Evolutionary conservation across 352 stramenopile genomes (phyloP).

Genomic region (Pythium grandisporangium): DNA sequence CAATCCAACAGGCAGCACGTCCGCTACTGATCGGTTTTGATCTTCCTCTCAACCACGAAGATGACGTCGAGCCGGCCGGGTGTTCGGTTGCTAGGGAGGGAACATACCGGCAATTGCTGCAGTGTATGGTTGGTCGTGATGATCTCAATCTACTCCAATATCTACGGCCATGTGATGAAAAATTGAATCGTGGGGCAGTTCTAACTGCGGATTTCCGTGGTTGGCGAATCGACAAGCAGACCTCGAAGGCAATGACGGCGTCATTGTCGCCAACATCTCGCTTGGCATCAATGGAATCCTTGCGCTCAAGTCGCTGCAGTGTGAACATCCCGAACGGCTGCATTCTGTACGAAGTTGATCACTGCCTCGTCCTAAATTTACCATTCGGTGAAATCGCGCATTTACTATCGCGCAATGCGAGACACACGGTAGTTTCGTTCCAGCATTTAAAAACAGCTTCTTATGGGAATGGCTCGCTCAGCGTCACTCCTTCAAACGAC

Average conservation of each 20-base stretch:
- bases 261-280: too few species aligned
- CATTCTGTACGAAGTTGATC: constrained; percentile 55
- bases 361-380: constrained; percentile 37
- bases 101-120: constrained; percentile 45
- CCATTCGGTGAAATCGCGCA: constrained; percentile 56
- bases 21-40: constrained; percentile 57
- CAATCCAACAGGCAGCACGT: constrained; percentile 33
- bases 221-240: too few species aligned
- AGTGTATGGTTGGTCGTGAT: constrained; percentile 34
- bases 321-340: constrained; percentile 56
- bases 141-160: constrained; percentile 31
- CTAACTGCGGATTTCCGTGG: constrained; percentile 35
- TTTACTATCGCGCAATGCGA: constrained; percentile 35
- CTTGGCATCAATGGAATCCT: too few species aligned
- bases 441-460: too few species aligned
- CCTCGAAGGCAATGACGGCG: too few species aligned
- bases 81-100: too few species aligned
- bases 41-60: too few species aligned
- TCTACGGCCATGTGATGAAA: constrained; percentile 38
- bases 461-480: too few species aligned
- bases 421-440: constrained; percentile 41
- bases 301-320: too few species aligned
- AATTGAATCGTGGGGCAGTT: constrained; percentile 32
- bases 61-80: too few species aligned
- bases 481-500: too few species aligned